phyloP scores from a whole-genome alignment of 495 filamentous ascomycete genomes.

The Xylaria nigripes region DNA sequence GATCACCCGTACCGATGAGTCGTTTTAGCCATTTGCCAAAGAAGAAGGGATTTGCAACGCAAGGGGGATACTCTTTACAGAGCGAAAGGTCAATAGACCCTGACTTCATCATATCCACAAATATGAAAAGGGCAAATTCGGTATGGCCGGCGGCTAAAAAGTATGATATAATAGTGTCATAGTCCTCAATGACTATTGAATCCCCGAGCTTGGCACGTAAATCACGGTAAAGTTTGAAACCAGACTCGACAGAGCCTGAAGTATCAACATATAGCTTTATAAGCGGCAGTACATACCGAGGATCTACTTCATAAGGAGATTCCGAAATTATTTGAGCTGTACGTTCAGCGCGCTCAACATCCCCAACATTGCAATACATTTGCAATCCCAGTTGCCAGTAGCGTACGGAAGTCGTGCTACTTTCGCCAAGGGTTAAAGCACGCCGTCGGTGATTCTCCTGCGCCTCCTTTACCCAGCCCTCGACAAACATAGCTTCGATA shows the following conservation, averaged over 20 bases:
- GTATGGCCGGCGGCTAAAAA: constrained; percentile 52
- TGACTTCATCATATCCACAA: constrained; percentile 79
- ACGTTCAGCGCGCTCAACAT: constrained; percentile 55
- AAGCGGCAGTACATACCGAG: constrained; percentile 59
- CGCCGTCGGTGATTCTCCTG: constrained; percentile 58
- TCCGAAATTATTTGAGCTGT: constrained; percentile 52
- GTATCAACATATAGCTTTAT: constrained; percentile 42
- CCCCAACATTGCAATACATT: constrained; percentile 52
- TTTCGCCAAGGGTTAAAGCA: constrained; percentile 43
- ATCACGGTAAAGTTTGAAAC: constrained; percentile 59
- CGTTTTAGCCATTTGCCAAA: constrained; percentile 76
- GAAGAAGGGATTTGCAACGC: constrained; percentile 68
- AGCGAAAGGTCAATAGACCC: constrained; percentile 37
- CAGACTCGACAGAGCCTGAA: constrained; percentile 36
- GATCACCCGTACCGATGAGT: constrained; percentile 61
- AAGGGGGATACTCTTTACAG: constrained; percentile 46
- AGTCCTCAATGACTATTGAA: constrained; percentile 64
- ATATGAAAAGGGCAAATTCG: constrained; percentile 60
- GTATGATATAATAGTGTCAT: constrained; percentile 56
- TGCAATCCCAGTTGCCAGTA: constrained; percentile 65
- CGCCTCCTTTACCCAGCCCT: constrained; percentile 50
- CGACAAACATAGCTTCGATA: constrained; percentile 55
- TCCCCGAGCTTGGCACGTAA: constrained; percentile 51
- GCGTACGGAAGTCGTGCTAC: constrained; percentile 41
- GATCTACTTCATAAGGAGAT: constrained; percentile 39